Evolutionary conservation across 2,329 filamentous ascomycete genomes (phyloP), one percentile per base, ranked within the genome.

Genomic region (Hortaea sp.): DNA sequence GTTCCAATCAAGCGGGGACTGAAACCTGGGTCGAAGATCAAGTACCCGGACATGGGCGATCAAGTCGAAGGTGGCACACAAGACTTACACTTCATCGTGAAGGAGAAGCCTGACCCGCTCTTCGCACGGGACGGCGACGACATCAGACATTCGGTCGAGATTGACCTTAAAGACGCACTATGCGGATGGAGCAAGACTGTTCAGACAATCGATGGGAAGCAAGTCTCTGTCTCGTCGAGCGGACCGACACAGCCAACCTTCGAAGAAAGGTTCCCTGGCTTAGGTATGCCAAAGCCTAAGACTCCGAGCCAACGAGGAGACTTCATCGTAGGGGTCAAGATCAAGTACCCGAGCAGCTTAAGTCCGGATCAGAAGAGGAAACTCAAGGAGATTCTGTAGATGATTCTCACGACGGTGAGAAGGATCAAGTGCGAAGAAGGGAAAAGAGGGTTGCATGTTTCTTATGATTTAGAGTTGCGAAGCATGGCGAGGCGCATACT

Each of bases 21-120:
- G 67, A 95, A 97, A 71, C 89, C 94, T 58, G 92, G 92, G 29
- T 94, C 87, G 61, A 98, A 97, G 75, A 95, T 98, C 68, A 95
- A 95, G 69, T 98, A 95, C 64, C 86, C 85, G 62, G 88, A 90
- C 38, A 89, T 98, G n/a, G 92, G 92, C 7, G 92, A 98, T 66
- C 89, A 97, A 65, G 88, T 95, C 51, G 92, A 97, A 62, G 92
- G 92, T 38, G 90, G 90, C 10, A 86, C 88, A 49, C 92, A 98
- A 66, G 92, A 98, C 67, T 69, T 98, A 44, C 89, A 95, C 65
- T 94, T 98, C 59, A 84, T 98, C 48, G 79, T 98, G 20, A 84
- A 88, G 67, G 90, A 95, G 86, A 95, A 95, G 82, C 74, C 82
- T 32, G 88, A 98, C 59, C 78, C 86, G 1, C 75, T 88, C 39